Evolutionary conservation across 306 rosid species (phyloP), one percentile per base, ranked within the genome.

Genomic region (Cicer bijugum): DNA sequence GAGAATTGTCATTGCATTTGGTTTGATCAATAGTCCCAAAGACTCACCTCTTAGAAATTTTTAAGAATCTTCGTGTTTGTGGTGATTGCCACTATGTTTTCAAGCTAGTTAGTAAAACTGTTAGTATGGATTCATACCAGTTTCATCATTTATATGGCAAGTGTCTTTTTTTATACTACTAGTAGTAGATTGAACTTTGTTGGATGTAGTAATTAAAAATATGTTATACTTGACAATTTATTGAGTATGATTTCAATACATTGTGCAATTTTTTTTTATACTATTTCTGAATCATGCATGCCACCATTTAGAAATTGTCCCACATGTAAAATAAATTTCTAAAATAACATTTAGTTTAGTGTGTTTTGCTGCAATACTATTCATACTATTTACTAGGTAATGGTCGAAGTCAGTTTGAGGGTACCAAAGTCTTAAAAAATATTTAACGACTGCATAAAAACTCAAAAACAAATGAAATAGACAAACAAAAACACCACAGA

Each of bases 71-170:
- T 46, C 96, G 97, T 61, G 92, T 93, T 45, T 93, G 98, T 77
- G 96, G 92, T 43, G 98, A 93, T 80, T 91, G 98, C 57, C 98
- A 93, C 86, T 86, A 96, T 76, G 90, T 91, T 75, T 91, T 82
- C 85, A 89, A 89, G 83, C 84, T 81, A 80, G 91, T 81, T 40
- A 88, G 94, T 80, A 61, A 85, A 78, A 84, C 67, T 61, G 81
- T 87, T 52, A 83, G 85, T 12, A 81, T 86, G 85, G 97, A 93
- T 82, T 88, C 92, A 20, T 91, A 86, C 67, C 76, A 92, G 68
- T 93, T 93, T 88, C 98, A 93, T 82, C 96, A 89, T 84, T 93
- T 91, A 75, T 83, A 79, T 56, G 82, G 80, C 50, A 82, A 78
- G 69, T 93, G 97, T 74, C 91, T 97, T 70, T 93, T 97, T 75